Evolutionary conservation across 2,329 filamentous ascomycete species (phyloP), one percentile per base, ranked within the genome.

Genomic region (Fusarium transvaalense): DNA sequence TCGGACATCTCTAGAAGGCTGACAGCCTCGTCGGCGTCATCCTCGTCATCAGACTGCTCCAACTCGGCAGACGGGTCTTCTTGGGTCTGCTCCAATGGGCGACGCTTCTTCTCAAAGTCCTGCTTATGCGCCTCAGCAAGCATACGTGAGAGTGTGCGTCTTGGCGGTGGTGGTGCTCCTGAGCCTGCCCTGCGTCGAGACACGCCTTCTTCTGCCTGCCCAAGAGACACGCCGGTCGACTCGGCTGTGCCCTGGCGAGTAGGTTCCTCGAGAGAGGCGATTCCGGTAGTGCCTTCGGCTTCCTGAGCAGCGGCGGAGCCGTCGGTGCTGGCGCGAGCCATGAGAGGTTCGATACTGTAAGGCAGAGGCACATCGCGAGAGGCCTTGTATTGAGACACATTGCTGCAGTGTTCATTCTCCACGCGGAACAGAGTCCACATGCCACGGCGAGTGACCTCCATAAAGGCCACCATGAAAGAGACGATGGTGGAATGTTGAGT

Each of bases 401-500:
- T 97, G 56, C 91, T 90, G 80, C 94, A 97, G 80, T 99, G 96
- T 75, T 99, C 96, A 78, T 99, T 99, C 79, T 99, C 96, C 27
- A 99, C 94, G 39, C 96, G 92, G 77, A 99, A 92, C 6, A 98
- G 83, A 1, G 91, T 90, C 96, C 96, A 99, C 76, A 97, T 88
- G 64, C 93, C 94, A 76, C 96, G 85, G 32, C 96, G 89, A n/a
- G 88, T 85, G 23, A 97, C 88, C 77, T 99, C 96, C 10, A 90
- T 88, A 5, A 97, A 81, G 3, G 88, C 86, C 17, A 97, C 88
- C 31, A 92, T 71, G 78, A 98, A 98, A 2, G 92, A 94, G 7
- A 94, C 86, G 3, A 94, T 78, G 5, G 92, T 92, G 2, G 91
- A 95, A 78, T 98, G 94, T 74, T 97, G 94, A 0, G 90, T 80